These are phyloP conservation scores for Diaporthe batatas DNA, from an alignment of 2,329 filamentous ascomycete genomes.

Conservation along the genomic window DNA sequence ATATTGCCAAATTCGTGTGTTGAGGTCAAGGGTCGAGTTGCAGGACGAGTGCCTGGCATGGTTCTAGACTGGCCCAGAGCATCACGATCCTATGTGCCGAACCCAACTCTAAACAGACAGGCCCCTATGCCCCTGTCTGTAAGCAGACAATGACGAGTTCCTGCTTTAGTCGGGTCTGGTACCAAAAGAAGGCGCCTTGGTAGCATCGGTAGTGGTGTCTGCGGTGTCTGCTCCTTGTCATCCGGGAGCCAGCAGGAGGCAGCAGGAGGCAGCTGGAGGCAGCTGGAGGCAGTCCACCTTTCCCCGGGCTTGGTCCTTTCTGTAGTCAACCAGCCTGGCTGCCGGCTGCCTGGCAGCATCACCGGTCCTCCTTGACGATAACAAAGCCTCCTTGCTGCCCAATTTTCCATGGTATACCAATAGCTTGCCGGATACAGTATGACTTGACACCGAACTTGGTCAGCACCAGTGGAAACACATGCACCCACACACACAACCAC, in stretches of 20 bases:
- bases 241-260: background rate
- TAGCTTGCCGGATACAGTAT: background rate
- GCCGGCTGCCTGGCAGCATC: no score
- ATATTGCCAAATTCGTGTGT: background rate
- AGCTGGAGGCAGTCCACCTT: background rate
- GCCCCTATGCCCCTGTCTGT: background rate
- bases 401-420: background rate
- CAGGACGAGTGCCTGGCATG: background rate
- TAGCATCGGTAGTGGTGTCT: background rate
- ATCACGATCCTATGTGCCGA: background rate
- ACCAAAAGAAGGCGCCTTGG: slow-evolving; percentile 3
- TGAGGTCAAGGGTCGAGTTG: background rate
- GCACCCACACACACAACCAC: slow-evolving; percentile 2
- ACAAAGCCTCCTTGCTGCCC: slow-evolving; percentile 9
- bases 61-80: slow-evolving; percentile 12
- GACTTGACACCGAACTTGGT: background rate
- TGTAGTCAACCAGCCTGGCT: background rate
- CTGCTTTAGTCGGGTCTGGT: background rate
- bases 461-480: slow-evolving; percentile 15
- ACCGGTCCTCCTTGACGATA: background rate
- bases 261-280: no score
- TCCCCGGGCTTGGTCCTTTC: background rate
- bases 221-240: background rate
- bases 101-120: background rate
- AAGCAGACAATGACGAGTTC: background rate